phyloP scores from a whole-genome alignment of 306 rosid genomes.

The Ormosia semicastrata region DNA sequence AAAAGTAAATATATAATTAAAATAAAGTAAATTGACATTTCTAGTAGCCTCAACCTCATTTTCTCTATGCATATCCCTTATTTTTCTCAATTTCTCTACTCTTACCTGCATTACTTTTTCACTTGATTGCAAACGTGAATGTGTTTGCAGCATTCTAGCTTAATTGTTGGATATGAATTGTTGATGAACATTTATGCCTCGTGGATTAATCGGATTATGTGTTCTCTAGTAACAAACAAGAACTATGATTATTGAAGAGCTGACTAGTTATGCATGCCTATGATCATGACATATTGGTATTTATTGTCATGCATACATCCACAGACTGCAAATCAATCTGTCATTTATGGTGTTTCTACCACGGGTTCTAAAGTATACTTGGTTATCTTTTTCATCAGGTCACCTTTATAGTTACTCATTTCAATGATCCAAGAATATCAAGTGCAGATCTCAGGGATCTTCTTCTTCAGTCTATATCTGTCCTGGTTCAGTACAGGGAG shows the following conservation, averaged over 20 bases:
- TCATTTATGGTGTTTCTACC: neutral
- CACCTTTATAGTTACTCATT: constrained; percentile 89
- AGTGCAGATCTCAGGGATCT: constrained; percentile 95
- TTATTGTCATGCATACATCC: neutral
- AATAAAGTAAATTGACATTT: neutral
- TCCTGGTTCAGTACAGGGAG: constrained; percentile 89
- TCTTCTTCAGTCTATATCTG: constrained; percentile 95
- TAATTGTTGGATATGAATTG: neutral
- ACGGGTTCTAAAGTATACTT: constrained; percentile 17
- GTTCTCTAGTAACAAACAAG: neutral
- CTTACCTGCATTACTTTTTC: neutral
- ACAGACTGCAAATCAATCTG: neutral
- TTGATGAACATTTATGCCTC: neutral
- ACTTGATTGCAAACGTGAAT: neutral
- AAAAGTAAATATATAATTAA: too few relatives aligned
- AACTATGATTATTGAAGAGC: neutral
- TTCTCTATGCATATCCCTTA: neutral
- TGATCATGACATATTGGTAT: neutral
- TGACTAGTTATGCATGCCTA: neutral
- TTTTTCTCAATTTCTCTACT: neutral
- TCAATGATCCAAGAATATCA: constrained; percentile 92
- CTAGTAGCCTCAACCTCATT: neutral
- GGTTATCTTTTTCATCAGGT: constrained; percentile 54
- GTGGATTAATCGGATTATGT: neutral
- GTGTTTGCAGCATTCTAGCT: neutral